Evolutionary conservation across 1,139 yeast genomes (phyloP).

Genomic region (Pichia cactophila): DNA sequence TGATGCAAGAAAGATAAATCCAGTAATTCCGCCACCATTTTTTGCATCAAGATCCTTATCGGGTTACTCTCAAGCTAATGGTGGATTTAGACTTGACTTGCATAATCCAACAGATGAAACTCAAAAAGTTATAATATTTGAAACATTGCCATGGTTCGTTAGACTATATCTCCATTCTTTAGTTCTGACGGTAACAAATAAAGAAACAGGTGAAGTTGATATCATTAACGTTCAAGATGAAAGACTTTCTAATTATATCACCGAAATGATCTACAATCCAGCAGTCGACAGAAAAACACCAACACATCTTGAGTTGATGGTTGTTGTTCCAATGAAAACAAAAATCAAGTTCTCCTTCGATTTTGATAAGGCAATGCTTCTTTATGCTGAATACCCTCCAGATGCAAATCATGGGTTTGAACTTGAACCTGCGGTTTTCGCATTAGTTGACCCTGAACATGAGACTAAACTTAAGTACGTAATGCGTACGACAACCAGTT

Average conservation of each 20-base stretch:
- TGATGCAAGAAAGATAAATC: constrained; percentile 26
- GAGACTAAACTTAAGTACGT: constrained; percentile 39
- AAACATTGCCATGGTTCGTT: constrained; percentile 91
- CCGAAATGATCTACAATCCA: constrained; percentile 58
- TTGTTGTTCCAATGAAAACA: constrained; percentile 58
- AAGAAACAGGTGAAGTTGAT: constrained; percentile 10
- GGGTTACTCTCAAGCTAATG: constrained; percentile 86
- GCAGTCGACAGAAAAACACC: constrained; percentile 79
- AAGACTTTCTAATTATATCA: constrained; percentile 34
- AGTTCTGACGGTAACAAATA: constrained; percentile 24
- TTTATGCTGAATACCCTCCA: constrained; percentile 92
- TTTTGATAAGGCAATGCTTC: constrained; percentile 79
- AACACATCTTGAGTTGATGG: constrained; percentile 66
- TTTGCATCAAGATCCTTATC: constrained; percentile 78
- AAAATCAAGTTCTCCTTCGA: constrained; percentile 62
- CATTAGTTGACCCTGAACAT: constrained; percentile 34
- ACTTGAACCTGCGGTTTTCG: constrained; percentile 79
- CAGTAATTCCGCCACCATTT: constrained; percentile 51
- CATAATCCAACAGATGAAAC: constrained; percentile 50
- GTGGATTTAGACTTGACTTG: constrained; percentile 78
- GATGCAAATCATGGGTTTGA: constrained; percentile 99
- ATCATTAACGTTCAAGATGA: constrained; percentile 21
- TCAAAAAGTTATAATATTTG: constrained; percentile 58
- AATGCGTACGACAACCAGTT: constrained; percentile 74
- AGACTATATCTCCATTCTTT: constrained; percentile 73